phyloP scores from a whole-genome alignment of 176 grass and related monocot genomes.

The barley (Hordeum vulgare) region DNA sequence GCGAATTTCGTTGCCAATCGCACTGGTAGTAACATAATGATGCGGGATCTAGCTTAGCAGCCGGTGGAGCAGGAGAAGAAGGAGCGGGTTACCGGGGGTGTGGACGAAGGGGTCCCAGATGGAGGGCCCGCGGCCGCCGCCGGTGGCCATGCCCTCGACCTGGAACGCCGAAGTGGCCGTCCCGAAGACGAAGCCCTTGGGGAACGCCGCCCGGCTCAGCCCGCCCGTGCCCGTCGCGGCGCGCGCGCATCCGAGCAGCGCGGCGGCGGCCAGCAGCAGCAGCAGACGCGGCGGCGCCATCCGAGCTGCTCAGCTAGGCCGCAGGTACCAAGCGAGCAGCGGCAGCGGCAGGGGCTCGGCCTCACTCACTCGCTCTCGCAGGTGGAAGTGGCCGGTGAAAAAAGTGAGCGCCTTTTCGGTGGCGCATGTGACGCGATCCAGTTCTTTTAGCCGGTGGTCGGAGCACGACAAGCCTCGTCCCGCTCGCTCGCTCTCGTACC shows the following conservation, averaged over 20 bases:
- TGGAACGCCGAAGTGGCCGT: conserved; percentile 63
- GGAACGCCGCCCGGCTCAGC: conserved; percentile 37
- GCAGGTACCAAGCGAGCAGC: not conserved
- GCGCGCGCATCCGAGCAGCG: not conserved
- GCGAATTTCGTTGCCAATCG: not conserved
- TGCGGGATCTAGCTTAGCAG: not conserved
- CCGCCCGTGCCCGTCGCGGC: conserved; percentile 24
- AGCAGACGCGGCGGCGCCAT: not conserved
- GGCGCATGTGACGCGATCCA: not conserved
- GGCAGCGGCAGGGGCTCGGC: not conserved
- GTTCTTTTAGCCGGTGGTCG: not conserved
- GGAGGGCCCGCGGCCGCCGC: conserved; percentile 42
- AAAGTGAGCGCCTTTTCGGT: not conserved
- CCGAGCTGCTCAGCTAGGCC: not conserved
- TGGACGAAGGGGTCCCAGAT: conserved; percentile 75
- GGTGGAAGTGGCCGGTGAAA: not conserved
- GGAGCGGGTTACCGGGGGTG: conserved; percentile 7
- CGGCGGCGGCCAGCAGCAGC: not conserved
- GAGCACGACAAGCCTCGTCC: not conserved
- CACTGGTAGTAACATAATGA: not conserved
- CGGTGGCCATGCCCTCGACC: conserved; percentile 48
- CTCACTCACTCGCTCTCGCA: not conserved
- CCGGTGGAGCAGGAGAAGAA: not conserved
- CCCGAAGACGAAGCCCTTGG: conserved; percentile 64
- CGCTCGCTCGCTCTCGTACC: not conserved